These are phyloP conservation scores for Grifola frondosa DNA, from an alignment of 1,284 basidiomycete genomes.

Conservation along the genomic window DNA sequence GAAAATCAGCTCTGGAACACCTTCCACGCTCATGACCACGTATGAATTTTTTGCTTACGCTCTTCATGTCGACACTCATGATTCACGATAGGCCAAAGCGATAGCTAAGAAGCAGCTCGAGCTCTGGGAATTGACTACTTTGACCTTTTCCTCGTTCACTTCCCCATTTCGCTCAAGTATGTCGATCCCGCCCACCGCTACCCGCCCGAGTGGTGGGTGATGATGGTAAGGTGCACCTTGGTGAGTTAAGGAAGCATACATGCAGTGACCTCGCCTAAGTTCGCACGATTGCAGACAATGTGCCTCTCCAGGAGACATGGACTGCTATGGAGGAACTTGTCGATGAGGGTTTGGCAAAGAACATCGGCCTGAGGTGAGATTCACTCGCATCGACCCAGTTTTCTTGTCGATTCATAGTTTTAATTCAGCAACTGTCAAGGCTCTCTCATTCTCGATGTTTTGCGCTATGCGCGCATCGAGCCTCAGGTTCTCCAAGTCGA, in stretches of 20 bases:
- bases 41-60: conserved; percentile 25
- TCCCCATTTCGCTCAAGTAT: conserved; percentile 76
- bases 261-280: no score
- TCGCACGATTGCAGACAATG: conserved; percentile 57
- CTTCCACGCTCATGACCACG: conserved; percentile 71
- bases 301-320: conserved; percentile 77
- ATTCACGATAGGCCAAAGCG: conserved; percentile 44
- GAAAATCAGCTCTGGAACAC: conserved; percentile 74
- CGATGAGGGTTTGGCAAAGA: conserved; percentile 66
- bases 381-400: not conserved
- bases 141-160: conserved; percentile 76
- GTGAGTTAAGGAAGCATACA: no score
- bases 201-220: conserved; percentile 77
- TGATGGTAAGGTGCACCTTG: conserved; percentile 58
- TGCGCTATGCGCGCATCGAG: conserved; percentile 69
- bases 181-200: conserved; percentile 75
- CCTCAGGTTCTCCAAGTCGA: conserved; percentile 78
- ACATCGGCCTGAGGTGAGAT: conserved; percentile 67
- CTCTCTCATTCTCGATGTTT: conserved; percentile 60
- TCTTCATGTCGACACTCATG: conserved; percentile 2
- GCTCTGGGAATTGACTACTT: conserved; percentile 82
- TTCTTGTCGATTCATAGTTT: not conserved
- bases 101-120: conserved; percentile 62
- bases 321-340: conserved; percentile 72
- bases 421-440: conserved; percentile 61